Evolutionary conservation across 352 stramenopile species (phyloP).

Genomic region (Globisporangium echinulatum): DNA sequence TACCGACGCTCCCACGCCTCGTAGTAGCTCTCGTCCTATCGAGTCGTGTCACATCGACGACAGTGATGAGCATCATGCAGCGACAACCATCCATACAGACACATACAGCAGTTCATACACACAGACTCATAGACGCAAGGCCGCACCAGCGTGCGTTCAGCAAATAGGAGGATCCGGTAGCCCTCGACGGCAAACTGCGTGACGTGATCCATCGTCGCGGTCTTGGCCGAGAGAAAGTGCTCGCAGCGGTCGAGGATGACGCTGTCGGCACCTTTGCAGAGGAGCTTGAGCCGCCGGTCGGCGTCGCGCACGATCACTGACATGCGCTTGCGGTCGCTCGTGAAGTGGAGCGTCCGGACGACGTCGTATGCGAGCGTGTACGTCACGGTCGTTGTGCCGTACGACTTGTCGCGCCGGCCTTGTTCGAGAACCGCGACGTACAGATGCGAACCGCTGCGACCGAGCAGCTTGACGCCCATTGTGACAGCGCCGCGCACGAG

Average conservation of each 20-base stretch:
- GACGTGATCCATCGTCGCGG: constrained; percentile 64
- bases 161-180: constrained; percentile 82
- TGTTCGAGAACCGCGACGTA: constrained; percentile 52
- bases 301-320: constrained; percentile 67
- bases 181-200: constrained; percentile 80
- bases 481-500: constrained; percentile 74
- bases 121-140: not conserved
- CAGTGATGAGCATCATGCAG: too few species aligned
- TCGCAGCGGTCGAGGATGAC: constrained; percentile 71
- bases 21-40: constrained; percentile 65
- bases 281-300: constrained; percentile 43
- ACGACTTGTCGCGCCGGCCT: constrained; percentile 43
- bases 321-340: constrained; percentile 80
- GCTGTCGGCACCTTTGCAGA: constrained; percentile 81
- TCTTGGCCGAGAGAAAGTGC: constrained; percentile 43
- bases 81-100: not conserved
- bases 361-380: constrained; percentile 67
- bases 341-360: constrained; percentile 65
- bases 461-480: constrained; percentile 81
- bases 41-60: not conserved
- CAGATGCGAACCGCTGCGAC: constrained; percentile 38
- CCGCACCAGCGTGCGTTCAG: constrained; percentile 62
- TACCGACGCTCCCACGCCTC: constrained; percentile 59
- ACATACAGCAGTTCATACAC: not conserved
- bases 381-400: constrained; percentile 50